phyloP scores from a whole-genome alignment of 2,329 filamentous ascomycete species.

The Nigrograna mackinnonii region DNA sequence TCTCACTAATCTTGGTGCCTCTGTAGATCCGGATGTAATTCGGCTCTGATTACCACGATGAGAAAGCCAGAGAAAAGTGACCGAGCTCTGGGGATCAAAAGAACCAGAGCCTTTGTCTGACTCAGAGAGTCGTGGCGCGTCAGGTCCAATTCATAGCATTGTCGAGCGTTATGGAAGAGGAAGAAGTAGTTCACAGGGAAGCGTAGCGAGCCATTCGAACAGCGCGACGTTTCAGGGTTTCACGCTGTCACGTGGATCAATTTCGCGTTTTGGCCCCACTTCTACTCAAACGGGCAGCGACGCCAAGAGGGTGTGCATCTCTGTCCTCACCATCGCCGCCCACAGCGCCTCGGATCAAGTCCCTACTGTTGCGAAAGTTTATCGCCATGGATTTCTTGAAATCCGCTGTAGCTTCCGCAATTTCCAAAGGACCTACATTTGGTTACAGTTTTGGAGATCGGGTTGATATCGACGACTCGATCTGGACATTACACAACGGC shows the following conservation, averaged over 20 bases:
- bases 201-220: not conserved
- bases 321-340: not conserved
- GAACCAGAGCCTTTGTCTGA: too few species aligned
- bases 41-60: too few species aligned
- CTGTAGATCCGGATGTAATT: too few species aligned
- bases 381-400: constrained; percentile 90
- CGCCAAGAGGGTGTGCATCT: not conserved
- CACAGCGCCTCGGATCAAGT: too few species aligned
- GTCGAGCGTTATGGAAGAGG: too few species aligned
- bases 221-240: not conserved
- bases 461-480: constrained; percentile 88
- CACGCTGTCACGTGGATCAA: not conserved
- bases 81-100: too few species aligned
- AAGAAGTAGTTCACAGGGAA: too few species aligned
- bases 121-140: too few species aligned
- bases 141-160: too few species aligned
- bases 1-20: not conserved
- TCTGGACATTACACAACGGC: constrained; percentile 96
- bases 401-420: constrained; percentile 94
- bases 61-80: too few species aligned
- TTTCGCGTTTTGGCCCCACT: not conserved
- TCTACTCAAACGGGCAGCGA: not conserved
- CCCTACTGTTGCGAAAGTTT: not conserved
- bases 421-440: constrained; percentile 91
- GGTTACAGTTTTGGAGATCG: constrained; percentile 91